Conservation (phyloP, 2,329 filamentous ascomycete species). For the Podosphaera xanthii region DNA sequence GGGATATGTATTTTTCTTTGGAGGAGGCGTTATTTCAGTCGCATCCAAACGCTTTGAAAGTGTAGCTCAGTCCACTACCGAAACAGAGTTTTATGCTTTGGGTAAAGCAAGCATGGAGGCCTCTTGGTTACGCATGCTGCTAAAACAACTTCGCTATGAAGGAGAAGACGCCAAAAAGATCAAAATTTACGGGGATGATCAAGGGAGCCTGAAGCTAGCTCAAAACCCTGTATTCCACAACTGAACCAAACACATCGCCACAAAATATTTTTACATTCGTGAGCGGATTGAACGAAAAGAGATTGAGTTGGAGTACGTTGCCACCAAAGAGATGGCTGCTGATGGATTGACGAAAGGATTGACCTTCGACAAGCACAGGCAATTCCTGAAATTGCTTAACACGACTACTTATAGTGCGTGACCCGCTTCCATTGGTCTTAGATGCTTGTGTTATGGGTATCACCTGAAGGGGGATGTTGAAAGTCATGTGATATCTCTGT, state of each 20-base stretch:
- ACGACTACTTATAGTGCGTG: background rate
- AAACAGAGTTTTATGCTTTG: background rate
- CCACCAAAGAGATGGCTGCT: background rate
- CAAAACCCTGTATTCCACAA: background rate
- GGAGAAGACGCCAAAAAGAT: background rate
- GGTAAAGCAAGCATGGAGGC: background rate
- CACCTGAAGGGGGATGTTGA: background rate
- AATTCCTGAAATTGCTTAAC: background rate
- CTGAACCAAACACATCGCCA: background rate
- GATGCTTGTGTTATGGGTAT: background rate
- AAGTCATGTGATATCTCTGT: background rate
- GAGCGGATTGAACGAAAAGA: background rate
- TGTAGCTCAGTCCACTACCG: background rate
- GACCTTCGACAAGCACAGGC: background rate
- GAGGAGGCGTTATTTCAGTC: background rate
- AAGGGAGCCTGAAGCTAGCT: background rate
- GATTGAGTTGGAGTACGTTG: background rate
- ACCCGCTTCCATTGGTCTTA: background rate
- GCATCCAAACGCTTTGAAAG: background rate
- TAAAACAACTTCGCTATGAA: too few relatives aligned
- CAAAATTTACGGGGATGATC: background rate
- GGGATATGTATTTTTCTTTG: background rate
- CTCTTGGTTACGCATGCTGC: background rate
- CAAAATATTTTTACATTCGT: background rate
- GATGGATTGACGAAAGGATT: background rate